phyloP scores from a whole-genome alignment of 2,329 filamentous ascomycete genomes.

The Talaromyces sp. region DNA sequence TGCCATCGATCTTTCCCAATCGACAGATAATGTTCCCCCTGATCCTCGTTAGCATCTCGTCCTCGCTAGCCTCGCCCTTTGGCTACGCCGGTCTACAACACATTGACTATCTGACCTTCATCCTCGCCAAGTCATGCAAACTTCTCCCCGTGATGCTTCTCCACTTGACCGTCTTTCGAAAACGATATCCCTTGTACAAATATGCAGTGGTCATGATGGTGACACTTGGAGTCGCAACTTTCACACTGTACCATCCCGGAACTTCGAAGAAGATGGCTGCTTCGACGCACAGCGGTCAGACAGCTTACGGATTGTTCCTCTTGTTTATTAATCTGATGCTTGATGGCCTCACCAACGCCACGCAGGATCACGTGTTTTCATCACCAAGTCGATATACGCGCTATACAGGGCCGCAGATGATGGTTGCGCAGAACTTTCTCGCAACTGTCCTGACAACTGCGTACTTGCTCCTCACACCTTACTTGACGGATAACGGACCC shows the following conservation, averaged over 20 bases:
- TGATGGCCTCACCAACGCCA: constrained; percentile 92
- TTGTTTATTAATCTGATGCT: constrained; percentile 88
- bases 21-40: constrained; percentile 71
- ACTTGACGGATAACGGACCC: constrained; percentile 60
- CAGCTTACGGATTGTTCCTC: constrained; percentile 69
- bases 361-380: constrained; percentile 89
- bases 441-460: constrained; percentile 70
- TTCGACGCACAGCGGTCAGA: constrained; percentile 61
- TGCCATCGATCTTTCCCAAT: constrained; percentile 68
- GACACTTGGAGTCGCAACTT: constrained; percentile 87
- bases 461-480: constrained; percentile 77
- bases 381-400: constrained; percentile 62
- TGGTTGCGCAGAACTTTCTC: constrained; percentile 95
- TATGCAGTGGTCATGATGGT: constrained; percentile 90
- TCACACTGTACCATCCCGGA: constrained; percentile 79
- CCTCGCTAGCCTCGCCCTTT: constrained; percentile 87
- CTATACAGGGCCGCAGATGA: constrained; percentile 95
- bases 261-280: constrained; percentile 55
- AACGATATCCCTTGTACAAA: constrained; percentile 90
- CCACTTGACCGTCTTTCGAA: constrained; percentile 86
- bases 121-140: constrained; percentile 97
- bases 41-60: constrained; percentile 79
- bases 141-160: constrained; percentile 97
- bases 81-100: constrained; percentile 89
- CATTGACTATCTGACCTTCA: constrained; percentile 97